Conservation (phyloP, 2,329 filamentous ascomycete species). For the Neofusicoccum sp. region DNA sequence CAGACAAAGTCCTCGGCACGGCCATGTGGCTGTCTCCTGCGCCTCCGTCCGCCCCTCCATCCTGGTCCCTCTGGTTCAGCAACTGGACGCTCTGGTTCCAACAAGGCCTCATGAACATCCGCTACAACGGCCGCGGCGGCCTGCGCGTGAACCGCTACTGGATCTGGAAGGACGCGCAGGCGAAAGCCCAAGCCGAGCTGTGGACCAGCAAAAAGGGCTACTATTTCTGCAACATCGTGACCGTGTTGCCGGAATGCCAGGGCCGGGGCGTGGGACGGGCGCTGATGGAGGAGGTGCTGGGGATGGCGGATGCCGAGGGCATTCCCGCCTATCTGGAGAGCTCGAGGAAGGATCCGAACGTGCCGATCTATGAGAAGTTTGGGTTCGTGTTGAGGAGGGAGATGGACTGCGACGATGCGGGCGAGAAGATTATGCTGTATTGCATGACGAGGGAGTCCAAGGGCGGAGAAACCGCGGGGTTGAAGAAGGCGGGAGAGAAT, state of each 20-base stretch:
- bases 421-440: conserved; percentile 48
- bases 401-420: conserved; percentile 65
- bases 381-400: conserved; percentile 65
- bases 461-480: background rate
- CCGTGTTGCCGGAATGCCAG: conserved; percentile 63
- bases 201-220: conserved; percentile 68
- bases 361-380: conserved; percentile 67
- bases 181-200: conserved; percentile 58
- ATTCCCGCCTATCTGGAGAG: conserved; percentile 70
- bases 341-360: conserved; percentile 65
- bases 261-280: conserved; percentile 65
- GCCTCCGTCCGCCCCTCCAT: conserved; percentile 46
- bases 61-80: conserved; percentile 63
- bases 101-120: conserved; percentile 66
- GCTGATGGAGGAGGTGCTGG: conserved; percentile 63
- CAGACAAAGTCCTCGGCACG: conserved; percentile 61
- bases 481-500: background rate
- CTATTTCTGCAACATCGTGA: conserved; percentile 75
- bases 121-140: conserved; percentile 63
- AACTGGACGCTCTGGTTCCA: conserved; percentile 64
- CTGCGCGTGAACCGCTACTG: conserved; percentile 67
- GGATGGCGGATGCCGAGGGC: conserved; percentile 62
- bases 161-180: conserved; percentile 69
- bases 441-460: conserved; percentile 46
- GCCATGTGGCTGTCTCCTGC: conserved; percentile 69